Evolutionary conservation across 139 green algal genomes (phyloP).

Genomic region (Chlorella sp.): DNA sequence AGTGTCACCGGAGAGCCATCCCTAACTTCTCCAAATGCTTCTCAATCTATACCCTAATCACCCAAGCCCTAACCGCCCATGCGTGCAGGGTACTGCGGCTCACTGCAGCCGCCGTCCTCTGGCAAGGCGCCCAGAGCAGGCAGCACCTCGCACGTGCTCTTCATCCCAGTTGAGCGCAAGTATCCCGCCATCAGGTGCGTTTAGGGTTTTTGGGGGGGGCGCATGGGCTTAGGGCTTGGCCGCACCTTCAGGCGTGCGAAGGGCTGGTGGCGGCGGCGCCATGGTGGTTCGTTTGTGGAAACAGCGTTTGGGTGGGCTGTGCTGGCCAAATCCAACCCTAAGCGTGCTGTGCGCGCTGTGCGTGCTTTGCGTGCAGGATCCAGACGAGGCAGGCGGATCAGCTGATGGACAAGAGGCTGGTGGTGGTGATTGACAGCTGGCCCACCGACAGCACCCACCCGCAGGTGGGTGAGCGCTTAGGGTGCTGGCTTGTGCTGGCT

Average conservation of each 20-base stretch:
- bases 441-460: conserved; percentile 61
- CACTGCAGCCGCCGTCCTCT: conserved; percentile 38
- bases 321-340: too few species aligned
- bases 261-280: too few species aligned
- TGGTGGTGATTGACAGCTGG: conserved; percentile 81
- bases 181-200: conserved; percentile 71
- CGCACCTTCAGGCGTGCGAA: too few species aligned
- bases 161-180: conserved; percentile 70
- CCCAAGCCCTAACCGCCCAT: too few species aligned
- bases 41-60: too few species aligned
- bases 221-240: too few species aligned
- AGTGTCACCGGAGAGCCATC: too few species aligned
- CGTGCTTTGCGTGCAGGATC: conserved; percentile 42
- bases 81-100: conserved; percentile 66
- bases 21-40: too few species aligned
- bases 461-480: too few species aligned
- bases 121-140: not conserved
- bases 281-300: too few species aligned
- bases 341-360: not conserved
- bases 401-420: conserved; percentile 79
- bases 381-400: conserved; percentile 75
- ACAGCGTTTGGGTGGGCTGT: not conserved
- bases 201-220: too few species aligned
- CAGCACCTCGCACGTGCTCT: conserved; percentile 47
- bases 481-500: too few species aligned